Evolutionary conservation across 1,284 basidiomycete genomes (phyloP), one percentile per base, ranked within the genome.

Genomic region (Boletus hoseneyae): DNA sequence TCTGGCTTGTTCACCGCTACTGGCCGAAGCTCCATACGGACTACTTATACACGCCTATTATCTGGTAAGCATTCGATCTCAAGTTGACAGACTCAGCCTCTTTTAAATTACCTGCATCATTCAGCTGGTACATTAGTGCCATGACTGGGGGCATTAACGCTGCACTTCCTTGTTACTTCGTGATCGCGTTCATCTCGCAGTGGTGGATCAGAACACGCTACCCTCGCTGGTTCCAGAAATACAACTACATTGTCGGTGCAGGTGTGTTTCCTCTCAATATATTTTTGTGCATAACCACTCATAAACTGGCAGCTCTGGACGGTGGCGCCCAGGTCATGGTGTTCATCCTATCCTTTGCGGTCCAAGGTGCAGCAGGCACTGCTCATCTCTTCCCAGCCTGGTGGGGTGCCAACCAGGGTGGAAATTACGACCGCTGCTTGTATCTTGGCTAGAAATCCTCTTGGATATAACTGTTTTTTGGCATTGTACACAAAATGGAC

Each of bases 321-420:
- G 82, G 82, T 18, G 83, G 83, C 10, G 74, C 79, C 4, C 79
- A 87, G 62, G 76, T 85, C 30, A 82, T 87, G 74, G 76, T 85
- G 27, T 87, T 88, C 63, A 74, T 88, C 32, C 70, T 87, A 15
- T 82, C 81, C 2, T 88, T 88, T 58, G 83, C 84, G 1, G 83
- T 89, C 12, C 81, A 81, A 59, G 86, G 86, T 46, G 85, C 83
- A 10, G 75, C 77, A 4, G 85, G 86, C 1, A 62, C 62, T 3
- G 58, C 76, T 3, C 71, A 74, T 49, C 68, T 78, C 11, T 86
- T 87, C 73, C 82, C 83, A 3, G 50, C 71, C 42, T 84, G 82
- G 82, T 77, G 76, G 63, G 80, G 80, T n/a, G 73, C 73, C 9
- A 72, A 75, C 51, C 71, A 74, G 50, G 58, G 51, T 34, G 73